Conservation (phyloP, 2,329 filamentous ascomycete genomes). For the Fusarium sp. region DNA sequence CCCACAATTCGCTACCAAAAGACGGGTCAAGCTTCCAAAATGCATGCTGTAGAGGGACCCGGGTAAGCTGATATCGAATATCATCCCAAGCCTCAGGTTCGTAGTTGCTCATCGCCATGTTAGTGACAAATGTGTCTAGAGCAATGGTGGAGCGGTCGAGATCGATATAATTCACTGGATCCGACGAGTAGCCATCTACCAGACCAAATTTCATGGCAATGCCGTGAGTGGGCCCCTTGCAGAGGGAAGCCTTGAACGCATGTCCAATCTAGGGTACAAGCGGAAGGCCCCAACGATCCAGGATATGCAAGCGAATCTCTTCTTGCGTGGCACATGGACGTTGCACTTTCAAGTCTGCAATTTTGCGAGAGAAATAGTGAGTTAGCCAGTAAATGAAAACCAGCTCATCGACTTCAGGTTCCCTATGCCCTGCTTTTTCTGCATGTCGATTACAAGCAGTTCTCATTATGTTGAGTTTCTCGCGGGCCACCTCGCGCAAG, state of each 20-base stretch:
- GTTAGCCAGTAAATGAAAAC: neutral
- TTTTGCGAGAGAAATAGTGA: neutral
- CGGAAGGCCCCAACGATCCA: neutral
- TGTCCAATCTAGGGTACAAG: neutral
- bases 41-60: neutral
- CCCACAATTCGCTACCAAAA: neutral
- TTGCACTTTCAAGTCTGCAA: neutral
- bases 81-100: neutral
- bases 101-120: neutral
- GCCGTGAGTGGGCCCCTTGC: neutral
- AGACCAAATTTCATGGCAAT: neutral
- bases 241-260: constrained; percentile 1
- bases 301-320: neutral
- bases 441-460: neutral
- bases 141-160: neutral
- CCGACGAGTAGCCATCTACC: neutral
- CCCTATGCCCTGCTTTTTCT: neutral
- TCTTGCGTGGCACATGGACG: neutral
- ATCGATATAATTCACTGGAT: neutral
- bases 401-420: neutral
- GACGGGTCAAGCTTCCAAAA: neutral
- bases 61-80: neutral
- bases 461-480: neutral
- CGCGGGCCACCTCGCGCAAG: neutral
- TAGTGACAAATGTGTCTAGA: neutral